Evolutionary conservation across 116 monocot species (phyloP), one percentile per base, ranked within the genome.

Genomic region (Phalaenopsis hybrid): DNA sequence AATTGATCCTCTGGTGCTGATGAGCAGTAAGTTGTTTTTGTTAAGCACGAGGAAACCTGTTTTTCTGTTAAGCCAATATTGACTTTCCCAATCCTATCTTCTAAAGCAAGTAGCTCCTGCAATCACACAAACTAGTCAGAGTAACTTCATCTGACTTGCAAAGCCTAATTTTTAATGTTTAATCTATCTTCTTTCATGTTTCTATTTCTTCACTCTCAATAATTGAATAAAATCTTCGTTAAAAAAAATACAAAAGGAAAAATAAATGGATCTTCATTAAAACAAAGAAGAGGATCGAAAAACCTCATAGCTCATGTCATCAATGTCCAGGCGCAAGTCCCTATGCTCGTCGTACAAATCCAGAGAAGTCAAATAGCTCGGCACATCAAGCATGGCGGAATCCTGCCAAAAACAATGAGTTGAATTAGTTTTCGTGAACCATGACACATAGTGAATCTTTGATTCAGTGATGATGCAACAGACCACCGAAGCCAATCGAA

Each of bases 281-380:
- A 46, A 46, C 46, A 46, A 46, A 46, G 46, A 75, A 75, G 51
- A 48, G 23, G 6, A 25, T 28, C 28, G 9, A 75, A 25, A 51
- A 51, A 87, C 87, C 84, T 87, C 87, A 75, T 87, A 87, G 59
- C 81, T 81, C 87, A 87, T 87, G 74, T 81, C 57, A 12, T 87
- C 87, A 49, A 87, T 79, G 63, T 87, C 87, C 52, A 87, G 79
- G 55, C 87, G 77, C 87, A 87, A 73, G 20, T 81, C 84, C 59
- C 81, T 74, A 68, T 87, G 74, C 81, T 81, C 81, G 65, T 87
- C 87, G 12, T 61, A 73, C 50, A 81, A 44, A 13, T 72, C 76
- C 31, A 63, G 37, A 12, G 86, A 23, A 44, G 55, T 67, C 23
- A 51, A 75, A 23, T 77, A 48, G 72, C 46, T 9, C 28, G 70